These are phyloP conservation scores for Sarocladium strictum DNA, from an alignment of 2,329 filamentous ascomycete species.

Conservation along the genomic window DNA sequence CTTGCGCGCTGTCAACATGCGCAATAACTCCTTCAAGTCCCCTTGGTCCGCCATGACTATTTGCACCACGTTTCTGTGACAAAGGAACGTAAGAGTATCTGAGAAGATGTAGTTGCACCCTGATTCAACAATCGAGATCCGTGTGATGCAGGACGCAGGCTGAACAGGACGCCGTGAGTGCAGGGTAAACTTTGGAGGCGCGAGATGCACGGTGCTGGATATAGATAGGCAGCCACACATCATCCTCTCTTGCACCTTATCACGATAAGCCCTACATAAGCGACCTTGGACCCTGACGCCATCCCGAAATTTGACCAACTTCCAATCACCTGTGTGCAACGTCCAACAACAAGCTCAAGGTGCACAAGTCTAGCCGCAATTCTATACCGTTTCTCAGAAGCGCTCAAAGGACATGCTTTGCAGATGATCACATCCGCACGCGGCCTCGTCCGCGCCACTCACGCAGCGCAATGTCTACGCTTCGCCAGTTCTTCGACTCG, in stretches of 20 bases:
- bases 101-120: not conserved
- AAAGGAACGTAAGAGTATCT: not conserved
- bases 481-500: slow-evolving; percentile 16
- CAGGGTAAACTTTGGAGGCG: slow-evolving; percentile 1
- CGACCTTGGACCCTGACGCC: not conserved
- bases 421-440: slow-evolving; percentile 25
- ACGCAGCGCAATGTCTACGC: slow-evolving; percentile 15
- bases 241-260: too few relatives aligned
- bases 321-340: not conserved
- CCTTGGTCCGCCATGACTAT: slow-evolving; percentile 46
- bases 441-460: slow-evolving; percentile 17
- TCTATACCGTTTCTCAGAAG: not conserved
- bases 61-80: not conserved
- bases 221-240: too few relatives aligned
- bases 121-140: not conserved
- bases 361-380: not conserved
- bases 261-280: not conserved
- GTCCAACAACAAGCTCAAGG: too few relatives aligned
- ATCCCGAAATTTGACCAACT: not conserved
- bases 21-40: slow-evolving; percentile 56
- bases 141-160: not conserved
- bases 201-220: not conserved
- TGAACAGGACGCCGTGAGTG: not conserved
- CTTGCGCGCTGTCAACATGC: slow-evolving; percentile 53
- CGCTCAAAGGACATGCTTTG: slow-evolving; percentile 11